Base-by-base conservation (phyloP, 1,139 yeast genomes). In the Protomyces gravidus region DNA sequence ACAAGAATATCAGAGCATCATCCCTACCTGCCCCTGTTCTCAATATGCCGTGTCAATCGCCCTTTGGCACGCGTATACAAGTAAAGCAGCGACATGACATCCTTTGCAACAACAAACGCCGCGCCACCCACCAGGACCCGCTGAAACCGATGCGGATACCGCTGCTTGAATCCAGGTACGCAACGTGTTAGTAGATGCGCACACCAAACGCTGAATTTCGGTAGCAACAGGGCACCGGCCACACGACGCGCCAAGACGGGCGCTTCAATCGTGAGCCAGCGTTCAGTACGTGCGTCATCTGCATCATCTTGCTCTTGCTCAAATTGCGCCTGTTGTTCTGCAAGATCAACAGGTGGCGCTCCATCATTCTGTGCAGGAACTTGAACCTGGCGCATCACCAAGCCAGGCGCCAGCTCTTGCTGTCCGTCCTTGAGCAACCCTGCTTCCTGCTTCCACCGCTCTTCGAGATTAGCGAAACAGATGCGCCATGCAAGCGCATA, bases 181-280 rank as follows among this genome's bases (percentile, higher is more conserved):
- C 42, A 36, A 3, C 47, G 45, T 19, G 33, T 51, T 6, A 53
- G 48, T 3, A 53, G 11, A 11, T n/a, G 11, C 4, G 57, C 51
- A 11, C 45, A 39, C 30, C 46, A 23, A 11, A 45, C 36, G 15
- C 58, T 48, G 19, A 59, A 32, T 25, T 51, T 52, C 21, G 61
- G 61, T 5, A 59, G 33, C 26, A 59, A 39, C 30, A 59, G 39
- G 1, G 61, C 52, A 21, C 61, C 61, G 19, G 58, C 61, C 26
- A 59, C 36, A 3, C 51, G 45, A 45, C 61, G 32, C 33, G 53
- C 61, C 23, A 59, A 28, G 27, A 39, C 49, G n/a, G 58, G 50
- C 19, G 57, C 61, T 23, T 59, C 61, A 19, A 59, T 39, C 17
- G 39, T 45, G 4, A 59, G 36, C 61, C 57, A 53, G 25, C 61